Percentiles rank a stretch among this genome's conserved stretches.
phyloP scores from a whole-genome alignment of 768 basidiomycete species.

The Phylloporus arenicola region DNA sequence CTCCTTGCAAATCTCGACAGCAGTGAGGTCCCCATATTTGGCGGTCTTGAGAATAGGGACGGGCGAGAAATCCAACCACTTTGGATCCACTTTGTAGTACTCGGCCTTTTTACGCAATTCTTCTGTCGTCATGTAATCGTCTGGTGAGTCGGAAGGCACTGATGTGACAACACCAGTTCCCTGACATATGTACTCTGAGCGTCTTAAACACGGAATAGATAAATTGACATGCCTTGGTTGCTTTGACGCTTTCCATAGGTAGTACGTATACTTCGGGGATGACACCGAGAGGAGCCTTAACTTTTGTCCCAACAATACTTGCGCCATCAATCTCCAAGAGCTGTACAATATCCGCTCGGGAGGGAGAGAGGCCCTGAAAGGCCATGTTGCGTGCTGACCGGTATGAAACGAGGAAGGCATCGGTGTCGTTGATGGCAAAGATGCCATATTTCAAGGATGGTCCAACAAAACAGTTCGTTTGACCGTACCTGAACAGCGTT shows the following conservation, averaged over 20 bases:
- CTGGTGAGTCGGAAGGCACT: constrained; percentile 96
- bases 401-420: constrained; percentile 83
- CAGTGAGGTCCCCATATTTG: constrained; percentile 89
- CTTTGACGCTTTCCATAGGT: constrained; percentile 97
- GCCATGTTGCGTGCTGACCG: constrained; percentile 97
- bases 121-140: constrained; percentile 85
- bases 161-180: constrained; percentile 98
- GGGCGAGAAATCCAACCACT: constrained; percentile 81
- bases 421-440: constrained; percentile 80
- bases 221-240: constrained; percentile 66
- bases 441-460: constrained; percentile 87
- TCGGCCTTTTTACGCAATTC: constrained; percentile 96
- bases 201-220: not conserved
- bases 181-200: constrained; percentile 31
- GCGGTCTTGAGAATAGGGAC: constrained; percentile 85
- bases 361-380: constrained; percentile 79
- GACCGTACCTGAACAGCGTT: constrained; percentile 69
- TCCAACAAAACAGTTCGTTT: constrained; percentile 97
- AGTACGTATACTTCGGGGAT: constrained; percentile 88
- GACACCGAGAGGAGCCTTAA: constrained; percentile 81
- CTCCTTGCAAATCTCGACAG: constrained; percentile 75
- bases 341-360: constrained; percentile 66
- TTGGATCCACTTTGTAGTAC: constrained; percentile 89
- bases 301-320: constrained; percentile 79
- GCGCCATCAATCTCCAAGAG: constrained; percentile 75